Conservation (phyloP, 345 rosid species). For the Cardamine occulta region DNA sequence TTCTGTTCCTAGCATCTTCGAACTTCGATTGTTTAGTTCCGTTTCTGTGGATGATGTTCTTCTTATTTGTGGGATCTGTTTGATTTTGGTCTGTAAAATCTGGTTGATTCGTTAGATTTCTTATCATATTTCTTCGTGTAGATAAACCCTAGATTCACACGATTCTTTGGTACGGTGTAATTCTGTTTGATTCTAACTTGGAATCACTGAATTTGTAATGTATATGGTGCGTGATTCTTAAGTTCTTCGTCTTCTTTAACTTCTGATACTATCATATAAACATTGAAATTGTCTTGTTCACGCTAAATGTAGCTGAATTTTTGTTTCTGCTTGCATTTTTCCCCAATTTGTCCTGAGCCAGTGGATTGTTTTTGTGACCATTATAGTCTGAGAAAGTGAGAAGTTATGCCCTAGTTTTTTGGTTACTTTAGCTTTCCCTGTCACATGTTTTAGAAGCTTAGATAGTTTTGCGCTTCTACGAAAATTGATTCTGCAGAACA, state of each 20-base stretch:
- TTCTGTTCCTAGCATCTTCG: background rate
- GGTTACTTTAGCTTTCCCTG: too few relatives aligned
- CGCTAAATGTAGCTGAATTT: background rate
- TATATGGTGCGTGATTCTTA: background rate
- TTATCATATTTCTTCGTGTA: background rate
- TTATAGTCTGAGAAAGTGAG: too few relatives aligned
- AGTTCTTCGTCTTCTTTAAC: background rate
- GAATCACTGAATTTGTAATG: background rate
- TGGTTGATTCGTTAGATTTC: background rate
- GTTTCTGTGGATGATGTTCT: background rate
- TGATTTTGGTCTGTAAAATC: background rate
- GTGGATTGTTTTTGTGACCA: background rate
- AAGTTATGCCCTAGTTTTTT: background rate
- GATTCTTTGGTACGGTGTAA: background rate
- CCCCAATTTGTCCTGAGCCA: background rate
- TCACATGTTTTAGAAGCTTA: too few relatives aligned
- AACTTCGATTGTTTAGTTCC: too few relatives aligned
- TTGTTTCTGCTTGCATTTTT: background rate
- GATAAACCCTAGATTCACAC: constrained; percentile 15
- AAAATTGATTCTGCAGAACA: too few relatives aligned
- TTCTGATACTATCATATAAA: background rate
- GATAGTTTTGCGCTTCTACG: too few relatives aligned
- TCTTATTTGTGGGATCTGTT: background rate
- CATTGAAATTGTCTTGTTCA: background rate
- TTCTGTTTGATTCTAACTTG: background rate